Conservation (phyloP, 2,329 filamentous ascomycete genomes). For the Decorospora gaudefroyi region DNA sequence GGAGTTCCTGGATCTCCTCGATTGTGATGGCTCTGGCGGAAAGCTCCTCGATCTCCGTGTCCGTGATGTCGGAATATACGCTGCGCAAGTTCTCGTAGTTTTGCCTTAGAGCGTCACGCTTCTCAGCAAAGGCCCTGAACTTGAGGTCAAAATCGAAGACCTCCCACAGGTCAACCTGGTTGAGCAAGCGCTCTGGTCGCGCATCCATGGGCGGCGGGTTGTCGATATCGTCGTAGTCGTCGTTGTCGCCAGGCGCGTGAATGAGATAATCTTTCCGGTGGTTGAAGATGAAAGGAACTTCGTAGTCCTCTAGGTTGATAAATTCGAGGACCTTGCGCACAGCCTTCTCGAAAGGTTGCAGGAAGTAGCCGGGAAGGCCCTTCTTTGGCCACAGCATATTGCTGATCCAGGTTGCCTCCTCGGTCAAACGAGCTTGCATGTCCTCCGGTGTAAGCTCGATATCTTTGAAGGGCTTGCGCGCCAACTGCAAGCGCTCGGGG, state of each 20-base stretch:
- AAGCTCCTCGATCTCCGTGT: constrained; percentile 79
- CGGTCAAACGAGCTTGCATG: constrained; percentile 63
- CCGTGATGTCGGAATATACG: constrained; percentile 62
- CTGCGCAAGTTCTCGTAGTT: constrained; percentile 74
- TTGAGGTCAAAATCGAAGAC: constrained; percentile 95
- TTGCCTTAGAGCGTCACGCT: constrained; percentile 81
- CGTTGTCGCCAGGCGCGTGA: constrained; percentile 70
- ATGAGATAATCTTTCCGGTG: constrained; percentile 98
- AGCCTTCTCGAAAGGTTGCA: constrained; percentile 81
- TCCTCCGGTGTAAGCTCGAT: constrained; percentile 80
- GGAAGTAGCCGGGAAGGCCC: constrained; percentile 70
- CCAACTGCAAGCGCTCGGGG: constrained; percentile 91
- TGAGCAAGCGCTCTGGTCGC: constrained; percentile 82
- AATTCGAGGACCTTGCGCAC: constrained; percentile 93
- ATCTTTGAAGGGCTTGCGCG: constrained; percentile 84
- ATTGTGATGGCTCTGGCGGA: constrained; percentile 79
- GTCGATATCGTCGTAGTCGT: constrained; percentile 63
- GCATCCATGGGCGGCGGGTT: constrained; percentile 75
- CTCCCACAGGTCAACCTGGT: constrained; percentile 92
- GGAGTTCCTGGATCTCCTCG: constrained; percentile 94
- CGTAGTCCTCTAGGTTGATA: constrained; percentile 90
- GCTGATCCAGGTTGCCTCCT: constrained; percentile 91
- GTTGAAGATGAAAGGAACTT: constrained; percentile 97
- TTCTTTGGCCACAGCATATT: constrained; percentile 90
- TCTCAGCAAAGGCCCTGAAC: constrained; percentile 89